Evolutionary conservation across 1,284 basidiomycete genomes (phyloP).

Genomic region (Puccinia horiana): DNA sequence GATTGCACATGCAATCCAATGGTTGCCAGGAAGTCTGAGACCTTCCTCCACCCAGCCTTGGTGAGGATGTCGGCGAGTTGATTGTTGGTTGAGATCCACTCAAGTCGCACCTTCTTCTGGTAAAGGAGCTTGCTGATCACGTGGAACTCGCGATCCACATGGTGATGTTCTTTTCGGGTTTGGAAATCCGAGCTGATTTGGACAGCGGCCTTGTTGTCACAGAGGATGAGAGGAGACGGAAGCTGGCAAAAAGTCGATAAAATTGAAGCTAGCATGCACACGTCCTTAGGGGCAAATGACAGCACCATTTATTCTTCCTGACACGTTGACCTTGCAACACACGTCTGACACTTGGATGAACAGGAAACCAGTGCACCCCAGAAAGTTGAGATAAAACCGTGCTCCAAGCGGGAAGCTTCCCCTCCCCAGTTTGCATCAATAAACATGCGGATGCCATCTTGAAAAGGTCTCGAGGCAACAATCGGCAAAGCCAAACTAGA

Average conservation of each 20-base stretch:
- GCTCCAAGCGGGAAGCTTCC: neutral
- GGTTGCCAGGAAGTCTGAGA: neutral
- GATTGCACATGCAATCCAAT: neutral
- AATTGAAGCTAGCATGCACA: neutral
- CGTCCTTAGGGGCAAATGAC: neutral
- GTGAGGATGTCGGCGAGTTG: neutral
- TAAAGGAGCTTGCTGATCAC: neutral
- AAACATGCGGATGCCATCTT: neutral
- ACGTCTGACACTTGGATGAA: neutral
- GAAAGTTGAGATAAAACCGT: neutral
- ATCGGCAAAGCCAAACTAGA: neutral
- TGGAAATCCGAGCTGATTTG: neutral
- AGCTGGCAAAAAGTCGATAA: neutral
- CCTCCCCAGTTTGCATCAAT: slow-evolving; percentile 5
- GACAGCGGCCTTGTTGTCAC: neutral
- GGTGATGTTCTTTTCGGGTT: neutral
- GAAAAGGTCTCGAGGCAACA: neutral
- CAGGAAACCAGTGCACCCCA: neutral
- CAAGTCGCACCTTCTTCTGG: neutral
- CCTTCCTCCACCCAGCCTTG: neutral
- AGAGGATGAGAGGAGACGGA: neutral
- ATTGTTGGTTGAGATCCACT: neutral
- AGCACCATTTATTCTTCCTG: neutral
- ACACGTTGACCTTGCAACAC: neutral
- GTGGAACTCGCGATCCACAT: neutral